Percentiles rank a stretch among this genome's conserved stretches.
phyloP scores from a whole-genome alignment of 2,329 filamentous ascomycete species.

The Alternaria sp. region DNA sequence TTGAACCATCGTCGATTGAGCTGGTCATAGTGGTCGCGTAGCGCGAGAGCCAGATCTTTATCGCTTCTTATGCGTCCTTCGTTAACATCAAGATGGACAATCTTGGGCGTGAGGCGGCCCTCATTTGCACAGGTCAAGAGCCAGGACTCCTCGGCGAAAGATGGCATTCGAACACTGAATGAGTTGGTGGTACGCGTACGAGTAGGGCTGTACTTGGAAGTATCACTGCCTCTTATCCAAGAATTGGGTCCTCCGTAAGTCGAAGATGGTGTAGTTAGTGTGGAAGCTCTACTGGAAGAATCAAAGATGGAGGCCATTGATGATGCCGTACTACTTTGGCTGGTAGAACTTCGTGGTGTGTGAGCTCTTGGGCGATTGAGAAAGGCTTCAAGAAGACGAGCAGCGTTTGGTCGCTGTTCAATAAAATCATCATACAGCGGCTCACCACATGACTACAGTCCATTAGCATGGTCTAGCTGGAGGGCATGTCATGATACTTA shows the following conservation, averaged over 20 bases:
- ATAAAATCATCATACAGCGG: conserved; percentile 51
- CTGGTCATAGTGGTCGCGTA: conserved; percentile 47
- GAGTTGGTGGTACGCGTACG: conserved; percentile 29
- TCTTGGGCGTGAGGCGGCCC: conserved; percentile 47
- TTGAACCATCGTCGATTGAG: conserved; percentile 46
- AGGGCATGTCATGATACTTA: conserved; percentile 18
- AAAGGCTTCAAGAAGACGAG: conserved; percentile 49
- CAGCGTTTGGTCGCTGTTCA: conserved; percentile 49
- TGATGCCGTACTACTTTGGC: conserved; percentile 35
- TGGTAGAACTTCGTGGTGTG: conserved; percentile 30
- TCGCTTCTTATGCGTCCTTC: conserved; percentile 43
- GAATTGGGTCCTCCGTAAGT: conserved; percentile 36
- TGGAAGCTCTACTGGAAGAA: conserved; percentile 35
- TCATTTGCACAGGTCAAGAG: conserved; percentile 52
- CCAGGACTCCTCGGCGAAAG: conserved; percentile 40
- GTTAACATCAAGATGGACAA: conserved; percentile 50
- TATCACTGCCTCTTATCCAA: conserved; percentile 25
- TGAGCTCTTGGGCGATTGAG: conserved; percentile 46
- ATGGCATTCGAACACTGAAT: conserved; percentile 35
- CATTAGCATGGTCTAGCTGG: conserved; percentile 4
- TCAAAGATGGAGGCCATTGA: conserved; percentile 42
- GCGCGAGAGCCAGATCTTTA: conserved; percentile 45
- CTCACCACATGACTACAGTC: conserved; percentile 40
- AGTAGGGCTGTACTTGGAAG: conserved; percentile 38
- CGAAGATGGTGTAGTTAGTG: conserved; percentile 37